Percentiles rank a stretch among this genome's conserved stretches.
phyloP scores from a whole-genome alignment of 116 monocot genomes.

The Papilionanthe hybrid region DNA sequence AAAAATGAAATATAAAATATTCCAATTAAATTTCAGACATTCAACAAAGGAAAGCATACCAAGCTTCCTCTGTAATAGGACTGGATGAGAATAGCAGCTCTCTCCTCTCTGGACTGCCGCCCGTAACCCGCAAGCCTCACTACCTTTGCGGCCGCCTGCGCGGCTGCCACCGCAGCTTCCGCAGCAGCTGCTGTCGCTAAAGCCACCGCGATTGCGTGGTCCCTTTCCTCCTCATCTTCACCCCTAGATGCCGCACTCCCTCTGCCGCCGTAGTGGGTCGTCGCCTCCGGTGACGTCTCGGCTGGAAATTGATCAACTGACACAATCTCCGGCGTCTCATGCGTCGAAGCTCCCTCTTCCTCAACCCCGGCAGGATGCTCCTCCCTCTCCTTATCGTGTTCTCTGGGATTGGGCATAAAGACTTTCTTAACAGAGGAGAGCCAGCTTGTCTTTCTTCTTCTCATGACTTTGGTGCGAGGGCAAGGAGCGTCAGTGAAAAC shows the following conservation, averaged over 20 bases:
- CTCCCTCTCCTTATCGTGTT: neutral
- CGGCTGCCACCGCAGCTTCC: slow-evolving; percentile 38
- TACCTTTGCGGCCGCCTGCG: slow-evolving; percentile 47
- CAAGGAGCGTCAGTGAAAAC: too few relatives aligned
- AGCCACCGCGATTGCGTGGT: slow-evolving; percentile 40
- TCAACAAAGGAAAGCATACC: slow-evolving; percentile 18
- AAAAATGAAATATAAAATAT: too few relatives aligned
- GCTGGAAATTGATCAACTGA: slow-evolving; percentile 56
- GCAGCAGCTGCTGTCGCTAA: slow-evolving; percentile 38
- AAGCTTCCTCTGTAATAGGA: slow-evolving; percentile 62
- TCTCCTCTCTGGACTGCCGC: slow-evolving; percentile 34
- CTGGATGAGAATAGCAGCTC: slow-evolving; percentile 58
- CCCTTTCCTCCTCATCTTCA: slow-evolving; percentile 20
- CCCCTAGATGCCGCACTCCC: neutral
- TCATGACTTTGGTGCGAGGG: slow-evolving; percentile 14
- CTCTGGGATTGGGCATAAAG: slow-evolving; percentile 38
- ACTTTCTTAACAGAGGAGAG: slow-evolving; percentile 44
- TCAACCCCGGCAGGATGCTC: too few relatives aligned
- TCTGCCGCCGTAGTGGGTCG: slow-evolving; percentile 11
- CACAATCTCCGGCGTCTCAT: slow-evolving; percentile 53
- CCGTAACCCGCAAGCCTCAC: slow-evolving; percentile 44
- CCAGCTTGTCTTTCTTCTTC: slow-evolving; percentile 46
- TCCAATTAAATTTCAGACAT: too few relatives aligned
- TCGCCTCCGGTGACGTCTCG: slow-evolving; percentile 49
- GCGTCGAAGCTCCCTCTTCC: slow-evolving; percentile 14